Percentiles rank a stretch among this genome's conserved stretches.
Conservation (phyloP, 2,329 filamentous ascomycete genomes). For the Ophiostoma sp. region DNA sequence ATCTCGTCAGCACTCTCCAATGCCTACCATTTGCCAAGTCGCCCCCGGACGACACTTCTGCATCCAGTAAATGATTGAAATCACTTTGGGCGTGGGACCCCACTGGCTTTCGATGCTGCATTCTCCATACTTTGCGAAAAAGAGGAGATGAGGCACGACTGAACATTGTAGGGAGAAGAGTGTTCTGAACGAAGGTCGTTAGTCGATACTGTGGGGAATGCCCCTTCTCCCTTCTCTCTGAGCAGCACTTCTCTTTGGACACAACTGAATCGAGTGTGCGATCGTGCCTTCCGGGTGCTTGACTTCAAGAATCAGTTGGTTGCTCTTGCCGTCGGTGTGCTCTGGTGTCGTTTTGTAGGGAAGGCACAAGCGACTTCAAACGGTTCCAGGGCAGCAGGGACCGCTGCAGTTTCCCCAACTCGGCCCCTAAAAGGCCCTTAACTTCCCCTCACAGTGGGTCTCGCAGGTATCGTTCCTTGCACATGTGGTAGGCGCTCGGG, state of each 20-base stretch:
- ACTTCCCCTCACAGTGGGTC: conserved; percentile 7
- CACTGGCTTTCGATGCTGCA: neutral
- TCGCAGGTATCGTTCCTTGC: conserved; percentile 15
- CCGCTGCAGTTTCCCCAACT: neutral
- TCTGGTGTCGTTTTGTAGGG: neutral
- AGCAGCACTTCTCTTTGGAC: neutral
- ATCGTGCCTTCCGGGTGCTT: neutral
- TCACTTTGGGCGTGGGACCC: neutral
- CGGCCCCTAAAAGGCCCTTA: neutral
- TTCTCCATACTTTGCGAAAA: conserved; percentile 11
- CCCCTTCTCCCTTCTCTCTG: neutral
- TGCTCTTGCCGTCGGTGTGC: neutral
- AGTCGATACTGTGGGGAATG: neutral
- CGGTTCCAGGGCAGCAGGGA: neutral
- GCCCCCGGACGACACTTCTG: neutral
- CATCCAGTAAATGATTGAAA: neutral
- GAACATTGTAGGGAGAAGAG: too few species aligned
- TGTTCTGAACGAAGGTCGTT: neutral
- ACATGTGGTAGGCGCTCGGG: neutral
- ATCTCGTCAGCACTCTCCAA: neutral
- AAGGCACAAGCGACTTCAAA: neutral
- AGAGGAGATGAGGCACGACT: neutral
- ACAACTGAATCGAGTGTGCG: neutral
- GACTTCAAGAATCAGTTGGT: neutral
- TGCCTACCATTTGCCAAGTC: neutral